Evolutionary conservation across 345 rosid genomes (phyloP), one percentile per base, ranked within the genome.

Genomic region (Cardamine resedifolia): DNA sequence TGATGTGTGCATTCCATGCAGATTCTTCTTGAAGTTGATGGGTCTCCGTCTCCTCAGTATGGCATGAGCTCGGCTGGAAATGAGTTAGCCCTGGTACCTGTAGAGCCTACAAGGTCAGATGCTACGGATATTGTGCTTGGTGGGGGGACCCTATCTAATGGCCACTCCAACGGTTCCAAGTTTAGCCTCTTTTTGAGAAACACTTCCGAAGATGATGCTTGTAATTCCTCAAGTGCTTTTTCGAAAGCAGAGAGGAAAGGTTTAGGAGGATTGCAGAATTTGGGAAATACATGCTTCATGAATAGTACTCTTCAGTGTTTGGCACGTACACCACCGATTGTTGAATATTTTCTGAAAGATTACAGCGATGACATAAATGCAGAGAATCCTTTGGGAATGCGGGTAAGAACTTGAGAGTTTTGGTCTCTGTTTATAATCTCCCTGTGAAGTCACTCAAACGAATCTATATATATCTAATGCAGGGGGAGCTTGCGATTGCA

Each of bases 221-320:
- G 49, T 16, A 44, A 44, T n/a, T 72, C 77, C 8, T 63, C 78
- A 21, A 78, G 53, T 75, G 71, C 85, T 70, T 66, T 28, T 49
- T 83, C 65, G 78, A 89, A 80, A 79, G 84, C 71, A 36, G 95
- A 87, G 76, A 80, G 44, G 69, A 86, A 85, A 49, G 98, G 98
- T 77, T 79, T 91, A 76, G 88, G 89, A 67, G 98, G 98, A 68
- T 78, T 94, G 78, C 97, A 91, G 70, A 94, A 94, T 76, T 80
- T 94, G 78, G 98, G 98, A 63, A 94, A 94, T 67, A 94, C 97
- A 66, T 94, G 98, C 77, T 94, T 94, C 78, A 91, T 94, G 98
- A 91, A 91, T 72, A 89, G 97, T 77, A 84, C 96, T 74, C 74
- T 94, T 68, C 97, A 94, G 61, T 94, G 98, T 87, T 82, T 94